Evolutionary conservation across 2,329 filamentous ascomycete genomes (phyloP), one percentile per base, ranked within the genome.

Genomic region (Pseudogymnoascus sp.): DNA sequence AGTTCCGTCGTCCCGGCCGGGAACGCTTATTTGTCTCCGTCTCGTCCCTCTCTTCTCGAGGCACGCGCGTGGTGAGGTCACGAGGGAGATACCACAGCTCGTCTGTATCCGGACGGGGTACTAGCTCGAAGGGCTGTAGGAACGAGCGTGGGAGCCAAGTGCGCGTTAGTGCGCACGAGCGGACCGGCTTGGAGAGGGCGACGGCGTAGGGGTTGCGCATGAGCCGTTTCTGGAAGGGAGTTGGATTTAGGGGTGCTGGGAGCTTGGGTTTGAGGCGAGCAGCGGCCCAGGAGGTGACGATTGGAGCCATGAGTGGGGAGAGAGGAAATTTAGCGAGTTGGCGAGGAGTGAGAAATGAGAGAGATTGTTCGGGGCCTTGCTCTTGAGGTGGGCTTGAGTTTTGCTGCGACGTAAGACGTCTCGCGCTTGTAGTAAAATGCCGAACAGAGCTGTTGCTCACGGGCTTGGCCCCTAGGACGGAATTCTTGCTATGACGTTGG

Each of bases 171-270:
- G 73, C 69, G 69, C 87, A 90, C 63, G 72, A 68, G 62, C 89
- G 84, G 21, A 87, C 63, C 0, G 85, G 84, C 0, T 82, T 82
- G 31, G 83, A 82, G 21, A 92, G 80, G 5, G 85, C 83, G 49
- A 80, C 80, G 2, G 88, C 88, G 68, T 84, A 91, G 2, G 86
- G 79, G 67, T 89, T 92, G 38, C 79, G 78, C 31, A 76, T 77
- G 1, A 91, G 75, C 64, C 83, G 81, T 63, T 77, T 78, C 69
- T 87, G 84, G 64, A 90, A 72, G 49, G 70, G 37, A 64, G 75
- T 74, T 0, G 72, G 69, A 63, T 78, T 79, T 46, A 73, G 38
- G n/a, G 60, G 37, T 63, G 72, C 73, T 2, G 67, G 61, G n/a
- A 23, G 31, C 12, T 60, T 53, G 31, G 66, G 49, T 61, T 74